Conservation (phyloP, 1,284 basidiomycete species). For the Coniferiporia sulphurascens region DNA sequence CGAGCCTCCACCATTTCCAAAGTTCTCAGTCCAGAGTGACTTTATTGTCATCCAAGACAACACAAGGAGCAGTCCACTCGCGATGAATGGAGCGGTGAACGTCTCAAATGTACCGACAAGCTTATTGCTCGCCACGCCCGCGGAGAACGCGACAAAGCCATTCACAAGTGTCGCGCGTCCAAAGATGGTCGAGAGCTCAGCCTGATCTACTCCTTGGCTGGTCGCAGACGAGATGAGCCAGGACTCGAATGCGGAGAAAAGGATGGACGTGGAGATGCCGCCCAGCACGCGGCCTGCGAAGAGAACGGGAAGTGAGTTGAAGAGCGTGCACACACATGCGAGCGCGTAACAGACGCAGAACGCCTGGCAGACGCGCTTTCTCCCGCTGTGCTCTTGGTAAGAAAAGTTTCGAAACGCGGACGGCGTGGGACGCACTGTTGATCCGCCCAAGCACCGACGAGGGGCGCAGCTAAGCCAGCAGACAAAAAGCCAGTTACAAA, state of each 20-base stretch:
- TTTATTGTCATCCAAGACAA: conserved; percentile 55
- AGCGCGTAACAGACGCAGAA: conserved; percentile 63
- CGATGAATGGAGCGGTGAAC: conserved; percentile 60
- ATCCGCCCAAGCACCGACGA: conserved; percentile 73
- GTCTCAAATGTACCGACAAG: conserved; percentile 22
- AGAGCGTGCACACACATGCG: conserved; percentile 52
- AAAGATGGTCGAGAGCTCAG: conserved; percentile 63
- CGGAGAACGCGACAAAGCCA: conserved; percentile 61
- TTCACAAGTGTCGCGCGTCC: conserved; percentile 68
- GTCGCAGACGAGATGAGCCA: conserved; percentile 65
- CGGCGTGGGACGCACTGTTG: conserved; percentile 47
- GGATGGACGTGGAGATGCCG: conserved; percentile 67
- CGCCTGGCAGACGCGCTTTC: conserved; percentile 57
- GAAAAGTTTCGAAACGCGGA: not conserved
- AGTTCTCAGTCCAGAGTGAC: conserved; percentile 62
- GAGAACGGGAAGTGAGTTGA: conserved; percentile 53
- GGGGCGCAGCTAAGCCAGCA: conserved; percentile 60
- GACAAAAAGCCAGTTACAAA: conserved; percentile 72
- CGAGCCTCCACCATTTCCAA: conserved; percentile 42
- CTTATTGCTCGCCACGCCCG: conserved; percentile 54
- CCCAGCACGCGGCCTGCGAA: conserved; percentile 59
- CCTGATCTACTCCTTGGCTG: conserved; percentile 43
- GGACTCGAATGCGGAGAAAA: conserved; percentile 70
- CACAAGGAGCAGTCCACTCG: conserved; percentile 51
- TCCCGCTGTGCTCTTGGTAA: conserved; percentile 40